Conservation (phyloP, 192 early-diverging fungal genomes). For the Helicostylum pulchrum region DNA sequence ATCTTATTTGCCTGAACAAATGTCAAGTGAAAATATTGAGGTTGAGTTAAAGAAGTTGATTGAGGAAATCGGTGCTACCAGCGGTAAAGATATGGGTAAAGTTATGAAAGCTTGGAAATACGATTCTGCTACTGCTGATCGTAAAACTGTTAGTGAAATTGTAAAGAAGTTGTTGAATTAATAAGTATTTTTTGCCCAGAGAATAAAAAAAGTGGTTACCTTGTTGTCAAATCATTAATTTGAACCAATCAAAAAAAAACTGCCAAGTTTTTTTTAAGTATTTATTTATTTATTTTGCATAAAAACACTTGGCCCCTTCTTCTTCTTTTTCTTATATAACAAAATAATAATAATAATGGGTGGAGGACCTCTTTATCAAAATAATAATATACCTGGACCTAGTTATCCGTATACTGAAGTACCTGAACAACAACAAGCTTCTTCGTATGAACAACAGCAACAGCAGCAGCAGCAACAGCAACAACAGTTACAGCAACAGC, state of each 20-base stretch:
- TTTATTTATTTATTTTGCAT: too few species aligned
- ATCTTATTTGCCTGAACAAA: slow-evolving; percentile 75
- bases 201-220: too few species aligned
- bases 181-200: background rate
- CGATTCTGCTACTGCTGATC: slow-evolving; percentile 68
- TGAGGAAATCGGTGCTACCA: slow-evolving; percentile 49
- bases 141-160: slow-evolving; percentile 69
- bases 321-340: too few species aligned
- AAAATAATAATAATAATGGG: too few species aligned
- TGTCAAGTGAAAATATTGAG: slow-evolving; percentile 72
- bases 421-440: background rate
- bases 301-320: too few species aligned
- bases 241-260: too few species aligned
- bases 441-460: background rate
- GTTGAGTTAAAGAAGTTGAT: slow-evolving; percentile 52
- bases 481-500: background rate
- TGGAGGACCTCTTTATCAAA: too few species aligned
- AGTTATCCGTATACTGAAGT: too few species aligned
- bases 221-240: too few species aligned
- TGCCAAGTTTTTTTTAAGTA: too few species aligned
- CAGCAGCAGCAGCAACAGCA: background rate
- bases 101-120: slow-evolving; percentile 82
- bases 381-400: too few species aligned
- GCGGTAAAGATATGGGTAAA: slow-evolving; percentile 76
- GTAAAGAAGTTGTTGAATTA: slow-evolving; percentile 66